Base-by-base conservation (phyloP, 2,329 filamentous ascomycete species). In the Biscogniauxia marginata region DNA sequence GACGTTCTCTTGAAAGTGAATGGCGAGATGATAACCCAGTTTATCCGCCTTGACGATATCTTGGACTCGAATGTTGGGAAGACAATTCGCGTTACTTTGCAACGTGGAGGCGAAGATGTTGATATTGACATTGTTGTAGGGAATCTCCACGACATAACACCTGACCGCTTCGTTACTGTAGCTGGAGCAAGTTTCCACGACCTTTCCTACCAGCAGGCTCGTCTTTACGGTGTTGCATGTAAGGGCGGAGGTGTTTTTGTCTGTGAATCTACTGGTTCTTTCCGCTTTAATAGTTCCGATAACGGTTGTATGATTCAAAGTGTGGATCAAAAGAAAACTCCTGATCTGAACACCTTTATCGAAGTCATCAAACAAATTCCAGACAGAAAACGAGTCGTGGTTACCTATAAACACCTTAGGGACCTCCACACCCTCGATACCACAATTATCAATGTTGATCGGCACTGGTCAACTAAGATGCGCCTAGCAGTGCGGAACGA, bases 401-500 rank as follows among this genome's bases (percentile, higher is more conserved):
- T 98, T 55, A 95, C 91, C 7, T 99, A 97, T 77, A 95, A 96
- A 74, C 93, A 99, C 71, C 86, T 99, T 39, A 84, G 93, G 55
- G 96, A 99, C 71, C 79, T 99, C 55, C 95, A 99, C 73, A 97
- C 93, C 0, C 83, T 96, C 53, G 93, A 96, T 73, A 99, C 95
- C 0, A 90, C 88, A 56, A 93, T 99, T 70, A 84, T 97, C 62
- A 89, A 95, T 63, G 85, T 99, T 54, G 95, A 99, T 73, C 86
- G 95, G 46, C 95, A 99, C 74, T 99, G 95, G 95, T 89, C 91
- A 50, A 87, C 88, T 55, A 96, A 96, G 77, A 98, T 99, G 90
- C 88, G 92, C 68, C 78, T 97, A 67, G 93, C 93, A 3, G 85
- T 93, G 52, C 87, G 95, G 54, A 99, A 99, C 72, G 95, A 99